A percentile compares a stretch with the other conserved stretches of the same genome.
These are phyloP conservation scores for Mycena leptocephala DNA, from an alignment of 768 basidiomycete genomes.

Conservation along the genomic window DNA sequence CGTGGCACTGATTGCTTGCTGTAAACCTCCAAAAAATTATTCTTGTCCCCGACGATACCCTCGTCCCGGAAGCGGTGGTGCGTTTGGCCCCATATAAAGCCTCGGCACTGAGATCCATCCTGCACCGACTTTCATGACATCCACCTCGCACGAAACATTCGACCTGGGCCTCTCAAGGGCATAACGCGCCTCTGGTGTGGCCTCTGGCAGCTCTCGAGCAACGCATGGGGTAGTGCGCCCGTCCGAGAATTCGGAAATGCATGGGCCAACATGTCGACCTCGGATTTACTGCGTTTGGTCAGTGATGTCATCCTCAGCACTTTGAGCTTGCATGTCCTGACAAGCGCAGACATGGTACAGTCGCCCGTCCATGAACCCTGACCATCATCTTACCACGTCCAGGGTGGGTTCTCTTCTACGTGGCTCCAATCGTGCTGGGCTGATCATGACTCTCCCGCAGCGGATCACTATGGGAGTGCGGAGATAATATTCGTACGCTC, in stretches of 20 bases:
- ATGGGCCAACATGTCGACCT: conserved; percentile 36
- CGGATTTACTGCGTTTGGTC: conserved; percentile 80
- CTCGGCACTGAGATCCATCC: background rate
- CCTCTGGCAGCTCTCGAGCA: conserved; percentile 32
- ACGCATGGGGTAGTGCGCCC: conserved; percentile 27
- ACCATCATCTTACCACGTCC: conserved; percentile 14
- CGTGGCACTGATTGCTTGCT: conserved; percentile 5
- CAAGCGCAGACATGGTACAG: conserved; percentile 70
- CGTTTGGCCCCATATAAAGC: conserved; percentile 3
- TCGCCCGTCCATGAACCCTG: background rate
- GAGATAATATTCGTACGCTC: conserved; percentile 84
- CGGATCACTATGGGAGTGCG: conserved; percentile 91
- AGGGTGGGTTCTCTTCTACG: conserved; percentile 47
- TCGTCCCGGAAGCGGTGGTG: background rate
- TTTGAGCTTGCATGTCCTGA: background rate
- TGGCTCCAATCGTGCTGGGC: background rate
- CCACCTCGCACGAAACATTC: conserved; percentile 22
- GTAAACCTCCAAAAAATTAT: background rate
- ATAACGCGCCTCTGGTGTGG: conserved; percentile 26
- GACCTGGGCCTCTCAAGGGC: conserved; percentile 18
- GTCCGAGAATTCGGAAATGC: conserved; percentile 22
- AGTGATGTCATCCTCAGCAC: conserved; percentile 25
- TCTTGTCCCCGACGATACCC: background rate
- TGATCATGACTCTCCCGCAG: conserved; percentile 52
- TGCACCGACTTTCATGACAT: background rate